phyloP scores from a whole-genome alignment of 768 basidiomycete genomes.

The Tylopilus vinaceipallidus region DNA sequence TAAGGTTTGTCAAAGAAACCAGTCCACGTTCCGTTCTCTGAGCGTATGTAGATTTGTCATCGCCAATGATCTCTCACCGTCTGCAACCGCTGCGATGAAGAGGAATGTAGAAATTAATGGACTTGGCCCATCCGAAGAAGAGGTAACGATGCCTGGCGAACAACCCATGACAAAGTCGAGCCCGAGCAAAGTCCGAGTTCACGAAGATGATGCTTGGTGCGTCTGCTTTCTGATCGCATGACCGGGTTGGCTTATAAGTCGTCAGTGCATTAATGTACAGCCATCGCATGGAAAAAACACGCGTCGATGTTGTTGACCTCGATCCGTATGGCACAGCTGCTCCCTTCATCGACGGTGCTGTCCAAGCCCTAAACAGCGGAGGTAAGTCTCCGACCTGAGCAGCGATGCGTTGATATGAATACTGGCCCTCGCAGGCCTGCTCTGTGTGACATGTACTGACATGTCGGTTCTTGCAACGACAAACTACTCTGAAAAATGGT shows the following conservation, averaged over 20 bases:
- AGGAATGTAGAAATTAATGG: conserved; percentile 84
- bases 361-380: conserved; percentile 85
- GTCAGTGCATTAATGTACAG: conserved; percentile 84
- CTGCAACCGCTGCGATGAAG: conserved; percentile 82
- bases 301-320: conserved; percentile 94
- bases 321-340: conserved; percentile 98
- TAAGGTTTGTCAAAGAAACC: conserved; percentile 55
- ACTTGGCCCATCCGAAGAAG: conserved; percentile 42
- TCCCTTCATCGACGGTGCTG: conserved; percentile 93
- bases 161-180: conserved; percentile 13
- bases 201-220: conserved; percentile 94
- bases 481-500: conserved; percentile 98
- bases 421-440: conserved; percentile 49
- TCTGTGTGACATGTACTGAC: conserved; percentile 97
- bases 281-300: conserved; percentile 67
- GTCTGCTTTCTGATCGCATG: conserved; percentile 9
- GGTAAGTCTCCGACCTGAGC: conserved; percentile 46
- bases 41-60: conserved; percentile 77
- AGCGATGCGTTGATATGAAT: background rate
- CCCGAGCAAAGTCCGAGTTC: conserved; percentile 67
- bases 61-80: conserved; percentile 88
- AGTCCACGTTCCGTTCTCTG: conserved; percentile 7
- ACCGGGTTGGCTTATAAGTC: background rate
- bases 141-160: conserved; percentile 10
- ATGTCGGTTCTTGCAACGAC: conserved; percentile 88